Conservation (phyloP, 108 stramenopile species). For the Skeletonema potamos region DNA sequence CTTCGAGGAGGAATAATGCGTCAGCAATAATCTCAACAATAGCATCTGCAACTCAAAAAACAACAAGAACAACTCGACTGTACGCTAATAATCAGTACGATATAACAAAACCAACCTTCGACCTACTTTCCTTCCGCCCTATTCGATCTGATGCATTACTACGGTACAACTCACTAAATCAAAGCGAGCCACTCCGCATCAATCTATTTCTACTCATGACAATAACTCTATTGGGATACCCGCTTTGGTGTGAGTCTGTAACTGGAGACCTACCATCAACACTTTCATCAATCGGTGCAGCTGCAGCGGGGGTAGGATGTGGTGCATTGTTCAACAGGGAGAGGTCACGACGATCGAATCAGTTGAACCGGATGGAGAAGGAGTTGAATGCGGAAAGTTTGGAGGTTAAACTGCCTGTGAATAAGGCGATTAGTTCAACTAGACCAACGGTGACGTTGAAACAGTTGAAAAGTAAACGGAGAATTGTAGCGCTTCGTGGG, state of each 20-base stretch:
- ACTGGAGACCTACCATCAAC: slow-evolving; percentile 42
- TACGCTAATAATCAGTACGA: slow-evolving; percentile 59
- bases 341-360: slow-evolving; percentile 58
- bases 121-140: slow-evolving; percentile 64
- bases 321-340: slow-evolving; percentile 64
- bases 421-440: slow-evolving; percentile 27
- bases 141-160: slow-evolving; percentile 77
- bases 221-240: slow-evolving; percentile 49
- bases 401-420: slow-evolving; percentile 57
- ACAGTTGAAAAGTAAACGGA: slow-evolving; percentile 27
- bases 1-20: neutral
- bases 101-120: slow-evolving; percentile 76
- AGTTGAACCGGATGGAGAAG: slow-evolving; percentile 73
- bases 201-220: slow-evolving; percentile 57
- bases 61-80: neutral
- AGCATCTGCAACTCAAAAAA: neutral
- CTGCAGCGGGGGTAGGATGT: slow-evolving; percentile 29
- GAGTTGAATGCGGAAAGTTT: slow-evolving; percentile 69
- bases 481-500: slow-evolving; percentile 69
- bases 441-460: slow-evolving; percentile 16
- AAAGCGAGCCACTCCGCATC: slow-evolving; percentile 81
- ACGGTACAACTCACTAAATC: slow-evolving; percentile 72
- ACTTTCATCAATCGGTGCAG: slow-evolving; percentile 14
- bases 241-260: slow-evolving; percentile 55
- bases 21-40: neutral